phyloP scores from a whole-genome alignment of 1,139 yeast genomes.

The Pneumocystis carinii region DNA sequence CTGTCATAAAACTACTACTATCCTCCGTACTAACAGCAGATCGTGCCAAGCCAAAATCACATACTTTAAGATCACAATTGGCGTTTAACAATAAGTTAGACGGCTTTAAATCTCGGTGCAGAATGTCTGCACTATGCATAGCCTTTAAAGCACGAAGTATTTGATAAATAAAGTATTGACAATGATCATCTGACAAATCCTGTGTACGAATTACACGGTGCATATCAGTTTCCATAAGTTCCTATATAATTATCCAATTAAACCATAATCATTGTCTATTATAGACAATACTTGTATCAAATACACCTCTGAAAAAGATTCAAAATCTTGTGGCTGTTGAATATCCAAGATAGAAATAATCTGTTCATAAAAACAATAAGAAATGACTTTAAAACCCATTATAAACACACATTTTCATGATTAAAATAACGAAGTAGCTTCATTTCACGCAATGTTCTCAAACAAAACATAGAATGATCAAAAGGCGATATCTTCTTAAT shows the following conservation, averaged over 20 bases:
- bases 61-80: slow-evolving; percentile 82
- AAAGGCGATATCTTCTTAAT: slow-evolving; percentile 91
- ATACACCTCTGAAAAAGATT: slow-evolving; percentile 71
- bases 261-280: neutral
- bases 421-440: slow-evolving; percentile 73
- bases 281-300: slow-evolving; percentile 40
- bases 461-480: slow-evolving; percentile 79
- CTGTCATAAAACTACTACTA: slow-evolving; percentile 71
- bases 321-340: slow-evolving; percentile 69
- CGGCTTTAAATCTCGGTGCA: slow-evolving; percentile 89
- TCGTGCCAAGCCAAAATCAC: slow-evolving; percentile 91
- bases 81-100: slow-evolving; percentile 73
- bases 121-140: slow-evolving; percentile 77
- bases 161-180: slow-evolving; percentile 85
- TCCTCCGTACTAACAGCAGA: slow-evolving; percentile 39
- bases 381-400: no score
- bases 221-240: slow-evolving; percentile 89
- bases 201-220: slow-evolving; percentile 85
- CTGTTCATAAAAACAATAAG: neutral
- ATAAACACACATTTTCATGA: slow-evolving; percentile 51
- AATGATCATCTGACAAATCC: slow-evolving; percentile 72
- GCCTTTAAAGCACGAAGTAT: slow-evolving; percentile 78
- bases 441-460: slow-evolving; percentile 78
- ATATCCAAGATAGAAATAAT: slow-evolving; percentile 81
- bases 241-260: slow-evolving; percentile 23